Base-by-base conservation (phyloP, 306 rosid species). In the Calophaca sinica region DNA sequence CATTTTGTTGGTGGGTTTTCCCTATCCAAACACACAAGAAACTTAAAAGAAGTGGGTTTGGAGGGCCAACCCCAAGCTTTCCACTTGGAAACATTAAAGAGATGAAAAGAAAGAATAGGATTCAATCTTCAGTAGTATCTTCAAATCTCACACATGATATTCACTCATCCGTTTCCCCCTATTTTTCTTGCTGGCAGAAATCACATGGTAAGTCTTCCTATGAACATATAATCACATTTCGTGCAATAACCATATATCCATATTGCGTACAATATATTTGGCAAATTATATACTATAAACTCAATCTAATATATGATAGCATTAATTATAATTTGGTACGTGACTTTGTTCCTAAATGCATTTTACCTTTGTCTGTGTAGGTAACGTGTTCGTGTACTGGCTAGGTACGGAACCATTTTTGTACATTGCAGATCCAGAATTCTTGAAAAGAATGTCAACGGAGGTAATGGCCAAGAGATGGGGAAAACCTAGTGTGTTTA, bases 341-440 rank as follows among this genome's bases (percentile, higher is more conserved):
- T 39, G 6, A 4, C 7, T 39, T 39, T 39, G 44, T 39, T 6
- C 6, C 4, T 3, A 39, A 39, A 39, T 33, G 49, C 9, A 50
- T 26, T 76, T 55, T 36, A 10, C 0, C 35, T 49, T 2, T 51
- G 29, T 65, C 42, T 75, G 32, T 36, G 73, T 79, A 92, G 97
- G 97, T 64, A 90, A 92, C 35, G 78, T 84, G 57, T 92, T 85
- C 3, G 57, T 90, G 12, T 92, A 92, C 68, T 92, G 96, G 97
- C 62, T 92, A 35, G 97, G 97, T 0, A 90, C 96, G 29, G 96
- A 90, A 73, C 97, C 97, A 69, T 92, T 92, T 71, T 62, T 92
- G 63, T 92, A 90, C 45, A 62, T 92, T 44, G 94, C 92, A 8
- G 94, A 92, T 0, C 83, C 97, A 28, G 89, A 82, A 45, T 87